These are phyloP conservation scores for Tricholoma sp. DNA, from an alignment of 768 basidiomycete genomes.

Conservation along the genomic window DNA sequence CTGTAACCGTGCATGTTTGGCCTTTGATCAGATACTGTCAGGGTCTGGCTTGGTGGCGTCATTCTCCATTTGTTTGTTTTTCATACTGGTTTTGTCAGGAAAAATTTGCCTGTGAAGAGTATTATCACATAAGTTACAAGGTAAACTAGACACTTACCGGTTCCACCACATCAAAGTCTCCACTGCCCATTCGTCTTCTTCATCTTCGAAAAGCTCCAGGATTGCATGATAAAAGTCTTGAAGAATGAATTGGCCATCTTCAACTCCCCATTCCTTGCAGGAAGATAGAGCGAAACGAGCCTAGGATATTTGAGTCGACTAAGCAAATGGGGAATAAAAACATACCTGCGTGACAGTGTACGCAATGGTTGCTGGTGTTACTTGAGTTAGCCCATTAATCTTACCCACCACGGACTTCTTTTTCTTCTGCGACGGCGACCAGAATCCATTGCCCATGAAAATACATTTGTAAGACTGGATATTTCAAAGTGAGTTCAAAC, in stretches of 20 bases:
- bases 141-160: neutral
- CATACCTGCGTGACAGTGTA: neutral
- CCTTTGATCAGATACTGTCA: neutral
- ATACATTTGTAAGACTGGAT: neutral
- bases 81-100: neutral
- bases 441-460: neutral
- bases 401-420: neutral
- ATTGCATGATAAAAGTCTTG: neutral
- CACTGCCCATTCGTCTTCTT: neutral
- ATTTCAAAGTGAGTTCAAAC: neutral
- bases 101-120: neutral
- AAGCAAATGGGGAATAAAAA: neutral
- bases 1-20: neutral
- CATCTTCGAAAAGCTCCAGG: neutral
- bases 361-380: neutral
- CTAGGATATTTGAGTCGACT: neutral
- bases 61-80: neutral
- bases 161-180: neutral
- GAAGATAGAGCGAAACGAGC: neutral
- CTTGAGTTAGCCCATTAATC: neutral
- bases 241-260: neutral
- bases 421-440: neutral
- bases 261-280: neutral
- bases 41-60: neutral
- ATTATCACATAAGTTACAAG: neutral